A percentile compares a stretch with the other conserved stretches of the same genome.
phyloP scores from a whole-genome alignment of 129 eudicot species.

The Arctium minus region DNA sequence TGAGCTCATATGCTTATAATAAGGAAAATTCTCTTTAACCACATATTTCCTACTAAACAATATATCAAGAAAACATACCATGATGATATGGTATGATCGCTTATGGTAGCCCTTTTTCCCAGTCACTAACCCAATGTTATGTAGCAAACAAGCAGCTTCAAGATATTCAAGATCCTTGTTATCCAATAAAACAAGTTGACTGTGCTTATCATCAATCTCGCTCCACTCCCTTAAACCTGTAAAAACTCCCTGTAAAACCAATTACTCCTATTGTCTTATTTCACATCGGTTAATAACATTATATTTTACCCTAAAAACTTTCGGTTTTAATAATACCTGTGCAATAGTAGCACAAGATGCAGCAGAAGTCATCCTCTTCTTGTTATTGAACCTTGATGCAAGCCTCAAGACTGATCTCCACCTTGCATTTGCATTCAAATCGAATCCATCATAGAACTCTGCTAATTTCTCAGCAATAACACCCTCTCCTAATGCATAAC shows the following conservation, averaged over 20 bases:
- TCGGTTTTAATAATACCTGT: slow-evolving; percentile 31
- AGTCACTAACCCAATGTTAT: slow-evolving; percentile 57
- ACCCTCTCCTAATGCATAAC: slow-evolving; percentile 86
- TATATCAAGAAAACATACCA: slow-evolving; percentile 40
- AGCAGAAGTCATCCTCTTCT: slow-evolving; percentile 72
- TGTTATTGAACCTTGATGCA: slow-evolving; percentile 72
- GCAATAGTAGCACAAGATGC: slow-evolving; percentile 54
- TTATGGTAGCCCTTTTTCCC: slow-evolving; percentile 87
- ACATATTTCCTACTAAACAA: not conserved
- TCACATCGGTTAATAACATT: not conserved
- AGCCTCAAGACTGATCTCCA: slow-evolving; percentile 72
- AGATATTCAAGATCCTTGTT: slow-evolving; percentile 81
- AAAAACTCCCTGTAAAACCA: slow-evolving; percentile 61
- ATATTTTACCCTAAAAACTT: not conserved
- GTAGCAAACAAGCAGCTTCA: slow-evolving; percentile 95
- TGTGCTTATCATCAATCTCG: slow-evolving; percentile 26
- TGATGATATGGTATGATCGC: slow-evolving; percentile 58
- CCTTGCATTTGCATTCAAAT: slow-evolving; percentile 63
- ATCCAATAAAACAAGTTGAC: slow-evolving; percentile 34
- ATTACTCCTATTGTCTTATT: not conserved
- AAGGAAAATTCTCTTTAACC: not conserved
- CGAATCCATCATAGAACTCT: slow-evolving; percentile 44
- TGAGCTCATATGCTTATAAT: not conserved
- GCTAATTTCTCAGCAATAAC: slow-evolving; percentile 69
- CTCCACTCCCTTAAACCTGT: slow-evolving; percentile 59